phyloP scores from a whole-genome alignment of 2,329 filamentous ascomycete genomes.

The Aureobasidium uvarum region DNA sequence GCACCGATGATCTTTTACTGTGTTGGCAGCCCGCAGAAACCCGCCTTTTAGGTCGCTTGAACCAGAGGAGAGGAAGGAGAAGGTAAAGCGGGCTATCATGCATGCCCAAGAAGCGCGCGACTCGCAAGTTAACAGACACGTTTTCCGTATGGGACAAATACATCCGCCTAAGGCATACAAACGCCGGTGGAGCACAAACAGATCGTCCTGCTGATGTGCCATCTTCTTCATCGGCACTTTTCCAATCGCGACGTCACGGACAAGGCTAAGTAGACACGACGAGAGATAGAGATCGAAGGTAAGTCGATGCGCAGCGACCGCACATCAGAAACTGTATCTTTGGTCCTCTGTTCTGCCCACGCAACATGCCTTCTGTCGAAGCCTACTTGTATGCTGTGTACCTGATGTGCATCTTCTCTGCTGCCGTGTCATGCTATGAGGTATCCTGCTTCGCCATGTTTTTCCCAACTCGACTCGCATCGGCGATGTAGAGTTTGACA shows the following conservation, averaged over 20 bases:
- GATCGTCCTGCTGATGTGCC: background rate
- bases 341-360: background rate
- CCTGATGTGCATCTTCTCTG: background rate
- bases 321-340: background rate
- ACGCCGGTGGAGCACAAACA: background rate
- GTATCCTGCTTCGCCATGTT: background rate
- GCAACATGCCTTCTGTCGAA: background rate
- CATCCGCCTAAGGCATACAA: background rate
- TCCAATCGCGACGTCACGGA: background rate
- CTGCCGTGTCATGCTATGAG: background rate
- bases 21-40: background rate
- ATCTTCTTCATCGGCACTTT: background rate
- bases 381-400: background rate
- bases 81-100: background rate
- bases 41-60: background rate
- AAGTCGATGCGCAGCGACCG: constrained; percentile 3
- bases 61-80: background rate
- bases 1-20: background rate
- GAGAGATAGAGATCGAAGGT: background rate
- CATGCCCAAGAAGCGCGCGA: background rate
- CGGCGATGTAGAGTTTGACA: background rate
- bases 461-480: background rate
- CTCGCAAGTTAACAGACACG: background rate
- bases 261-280: background rate
- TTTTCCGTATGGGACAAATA: background rate